Evolutionary conservation across 345 rosid species (phyloP), one percentile per base, ranked within the genome.

Genomic region (Murraya paniculata): DNA sequence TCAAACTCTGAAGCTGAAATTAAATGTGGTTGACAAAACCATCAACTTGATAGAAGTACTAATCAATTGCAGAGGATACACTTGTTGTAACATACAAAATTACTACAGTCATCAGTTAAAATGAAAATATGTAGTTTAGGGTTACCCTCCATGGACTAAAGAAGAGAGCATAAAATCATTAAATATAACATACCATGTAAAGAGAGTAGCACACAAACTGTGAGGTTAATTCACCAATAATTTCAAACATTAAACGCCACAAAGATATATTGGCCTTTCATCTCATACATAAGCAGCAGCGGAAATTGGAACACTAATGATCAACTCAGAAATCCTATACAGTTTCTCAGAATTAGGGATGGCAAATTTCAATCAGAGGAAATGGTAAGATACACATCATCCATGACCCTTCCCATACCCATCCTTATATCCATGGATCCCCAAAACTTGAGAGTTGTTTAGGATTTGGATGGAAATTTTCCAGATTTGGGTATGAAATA

Each of bases 1-100:
- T 89, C 87, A 84, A 94, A 96, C 78, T 89, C 90, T 35, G 90
- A 81, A 81, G 98, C 99, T 96, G 92, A 86, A 90, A 81, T 64
- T 69, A 76, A 57, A 66, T 28, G 61, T 39, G 72, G 28, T 81
- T 58, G 56, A 36, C 68, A 67, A 55, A 22, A 72, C 66, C 16
- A 64, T 76, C 24, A 72, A 68, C 35, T 69, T 27, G 68, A 77
- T 35, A 35, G 68, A 57, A 25, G 30, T 22, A 73, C 18, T 21
- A 75, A 76, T 64, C 28, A 22, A 60, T 18, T 35, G 62, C 70
- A 59, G 30, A 71, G 33, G 13, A 56, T 71, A 65, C 71, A 74
- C 39, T 21, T 50, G 30, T 53, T 41, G 30, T 60, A 28, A 21
- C 38, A 80, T 30, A 48, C 27, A 64, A 75, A 65, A n/a, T 16